Base-by-base conservation (phyloP, 2,329 filamentous ascomycete genomes). In the Aspergillus uvarum region DNA sequence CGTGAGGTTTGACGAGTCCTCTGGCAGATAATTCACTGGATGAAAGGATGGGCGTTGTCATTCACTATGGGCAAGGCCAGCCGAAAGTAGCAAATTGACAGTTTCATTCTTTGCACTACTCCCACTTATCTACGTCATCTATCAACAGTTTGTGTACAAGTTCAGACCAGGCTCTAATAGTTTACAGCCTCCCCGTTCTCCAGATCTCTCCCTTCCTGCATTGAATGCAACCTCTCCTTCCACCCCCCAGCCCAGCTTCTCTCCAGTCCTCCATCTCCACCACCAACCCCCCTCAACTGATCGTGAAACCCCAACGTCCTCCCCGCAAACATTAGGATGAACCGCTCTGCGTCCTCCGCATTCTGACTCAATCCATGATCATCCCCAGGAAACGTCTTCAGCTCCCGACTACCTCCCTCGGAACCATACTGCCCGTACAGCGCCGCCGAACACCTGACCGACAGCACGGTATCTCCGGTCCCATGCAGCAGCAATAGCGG, bases 291-390 rank as follows among this genome's bases (percentile, higher is more conserved):
- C 26, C 7, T 29, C 7, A 29, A 29, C 26, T 2, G 2, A 0
- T 60, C 52, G 35, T 65, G 61, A 32, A 74, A 65, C 2, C 74
- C 73, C 16, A 77, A 69, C 47, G 74, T 75, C 47, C 60, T 67
- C 19, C 72, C 67, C 5, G 76, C 69, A 61, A 80, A 81, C 7
- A 72, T 68, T 10, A 77, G 73, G 19, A 80, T 67, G 68, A 77
- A 65, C 48, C 63, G 70, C 65, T 80, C 78, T 1, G 72, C 78
- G 59, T 71, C 62, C 32, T 63, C 57, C 47, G 74, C 73, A 61
- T 78, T 76, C 29, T 57, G 54, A n/a, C 69, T 77, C 54, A 80
- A 65, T 12, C 75, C 74, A 68, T 81, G 78, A 63, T 79, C 74
- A 60, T 80, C 77, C 0, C 72, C 71, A 5, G 76, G 70, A 64